Evolutionary conservation across 1,284 basidiomycete species (phyloP), one percentile per base, ranked within the genome.

Genomic region (Cryptococcus wingfieldii): DNA sequence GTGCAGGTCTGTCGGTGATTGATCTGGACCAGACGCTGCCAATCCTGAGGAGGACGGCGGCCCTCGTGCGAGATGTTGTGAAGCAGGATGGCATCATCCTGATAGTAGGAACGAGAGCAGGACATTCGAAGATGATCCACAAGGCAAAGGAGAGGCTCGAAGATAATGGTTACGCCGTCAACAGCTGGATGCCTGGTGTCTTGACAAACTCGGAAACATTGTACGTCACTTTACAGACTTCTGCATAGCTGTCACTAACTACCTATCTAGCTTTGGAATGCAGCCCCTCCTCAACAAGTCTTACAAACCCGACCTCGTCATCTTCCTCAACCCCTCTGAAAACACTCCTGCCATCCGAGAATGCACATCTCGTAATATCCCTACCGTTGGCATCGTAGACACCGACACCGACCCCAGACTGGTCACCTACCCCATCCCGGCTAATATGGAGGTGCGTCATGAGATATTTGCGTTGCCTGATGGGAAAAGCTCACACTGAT

Each of bases 351-450:
- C 88, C 13, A 89, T 95, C 69, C 84, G 86, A 53, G 91, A 95
- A 79, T 91, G 89, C 68, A 88, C 88, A 6, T 80, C 86, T 50
- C 83, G 86, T 60, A 86, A 91, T 68, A 83, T 94, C 50, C 91
- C 91, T 0, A 94, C 91, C 0, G 83, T 94, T 61, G 91, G 86
- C 28, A 86, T 98, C 61, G 84, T 94, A 58, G 96, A 99, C 78
- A 90, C 92, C 28, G 92, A 99, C 74, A 89, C 87, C 41, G 96
- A 99, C 77, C 96, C 96, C 5, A 86, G 96, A 18, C 82, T 93
- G 38, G 94, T 98, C 58, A 98, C 97, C 82, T 98, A 98, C 77
- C 88, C 96, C 38, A 97, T 99, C 68, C 95, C 94, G 1, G 94
- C 91, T 39, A 99, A 98, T 76, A 64, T 70, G 57, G 95, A 98